Evolutionary conservation across 2,329 filamentous ascomycete species (phyloP).

Genomic region (Blastomyces emzantsi): DNA sequence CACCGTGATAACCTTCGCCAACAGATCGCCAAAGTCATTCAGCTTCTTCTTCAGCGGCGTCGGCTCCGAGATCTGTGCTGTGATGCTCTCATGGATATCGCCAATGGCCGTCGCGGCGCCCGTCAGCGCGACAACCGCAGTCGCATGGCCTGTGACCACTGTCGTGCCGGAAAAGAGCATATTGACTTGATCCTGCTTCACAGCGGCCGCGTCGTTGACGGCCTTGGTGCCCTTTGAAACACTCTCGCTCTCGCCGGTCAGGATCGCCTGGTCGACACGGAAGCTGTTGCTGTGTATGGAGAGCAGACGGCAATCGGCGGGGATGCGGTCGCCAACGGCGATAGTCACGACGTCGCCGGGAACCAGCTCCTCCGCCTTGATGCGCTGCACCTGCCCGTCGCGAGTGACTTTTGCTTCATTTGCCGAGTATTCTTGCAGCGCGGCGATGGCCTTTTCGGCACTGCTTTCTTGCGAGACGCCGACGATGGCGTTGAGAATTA

Average conservation of each 20-base stretch:
- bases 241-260: constrained; percentile 96
- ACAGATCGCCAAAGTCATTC: constrained; percentile 90
- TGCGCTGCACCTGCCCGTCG: constrained; percentile 65
- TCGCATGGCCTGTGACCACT: constrained; percentile 87
- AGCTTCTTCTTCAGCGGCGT: constrained; percentile 98
- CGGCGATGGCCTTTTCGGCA: constrained; percentile 95
- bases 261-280: constrained; percentile 88
- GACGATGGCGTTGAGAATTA: constrained; percentile 93
- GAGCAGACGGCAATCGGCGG: constrained; percentile 85
- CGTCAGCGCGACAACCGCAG: constrained; percentile 81
- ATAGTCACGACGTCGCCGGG: constrained; percentile 88
- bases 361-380: constrained; percentile 96
- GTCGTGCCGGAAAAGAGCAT: constrained; percentile 98
- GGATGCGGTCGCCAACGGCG: constrained; percentile 83
- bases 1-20: constrained; percentile 96
- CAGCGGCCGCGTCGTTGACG: constrained; percentile 70
- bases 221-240: constrained; percentile 70
- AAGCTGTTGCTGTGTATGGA: constrained; percentile 96
- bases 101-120: constrained; percentile 89
- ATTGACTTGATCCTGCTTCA: constrained; percentile 95
- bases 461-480: constrained; percentile 98
- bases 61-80: constrained; percentile 92
- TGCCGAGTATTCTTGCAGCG: constrained; percentile 96
- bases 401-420: constrained; percentile 93
- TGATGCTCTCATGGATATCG: constrained; percentile 98